These are phyloP conservation scores for Aspergillus candidus DNA, from an alignment of 2,329 filamentous ascomycete genomes.

Conservation along the genomic window DNA sequence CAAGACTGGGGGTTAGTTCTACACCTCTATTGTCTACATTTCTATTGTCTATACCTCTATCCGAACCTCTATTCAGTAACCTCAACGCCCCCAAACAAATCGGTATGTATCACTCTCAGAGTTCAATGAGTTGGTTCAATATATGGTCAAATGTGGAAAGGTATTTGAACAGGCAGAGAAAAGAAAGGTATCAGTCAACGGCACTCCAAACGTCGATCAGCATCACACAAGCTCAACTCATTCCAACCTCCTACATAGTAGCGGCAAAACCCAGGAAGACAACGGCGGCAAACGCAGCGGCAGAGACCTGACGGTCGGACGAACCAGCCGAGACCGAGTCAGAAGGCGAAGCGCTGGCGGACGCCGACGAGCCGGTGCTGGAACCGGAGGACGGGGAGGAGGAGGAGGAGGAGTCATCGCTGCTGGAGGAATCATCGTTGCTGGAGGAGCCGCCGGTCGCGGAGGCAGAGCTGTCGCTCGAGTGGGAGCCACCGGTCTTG, in stretches of 20 bases:
- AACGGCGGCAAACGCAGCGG: constrained; percentile 33
- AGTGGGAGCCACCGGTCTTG: not conserved
- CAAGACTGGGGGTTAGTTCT: too few species aligned
- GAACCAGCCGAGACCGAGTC: constrained; percentile 20
- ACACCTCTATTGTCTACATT: too few species aligned
- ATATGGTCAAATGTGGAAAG: not conserved
- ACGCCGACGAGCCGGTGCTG: constrained; percentile 17
- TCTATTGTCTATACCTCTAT: too few species aligned
- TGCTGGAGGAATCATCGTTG: constrained; percentile 18
- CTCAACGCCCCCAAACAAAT: too few species aligned
- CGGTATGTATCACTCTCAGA: too few species aligned
- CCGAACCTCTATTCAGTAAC: too few species aligned
- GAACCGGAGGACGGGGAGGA: too few species aligned
- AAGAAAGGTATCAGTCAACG: too few species aligned
- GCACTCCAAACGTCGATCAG: not conserved
- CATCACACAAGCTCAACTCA: constrained; percentile 3
- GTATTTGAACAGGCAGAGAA: too few species aligned
- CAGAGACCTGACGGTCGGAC: constrained; percentile 30
- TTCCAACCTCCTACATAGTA: constrained; percentile 23
- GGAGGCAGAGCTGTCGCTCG: constrained; percentile 9
- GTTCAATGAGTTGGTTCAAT: too few species aligned
- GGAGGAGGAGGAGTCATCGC: constrained; percentile 7
- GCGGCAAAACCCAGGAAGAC: constrained; percentile 38
- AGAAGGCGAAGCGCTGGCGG: constrained; percentile 16
- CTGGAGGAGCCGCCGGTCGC: constrained; percentile 21